Evolutionary conservation across 352 stramenopile species (phyloP), one percentile per base, ranked within the genome.

Genomic region (Phytophthora hibernalis): DNA sequence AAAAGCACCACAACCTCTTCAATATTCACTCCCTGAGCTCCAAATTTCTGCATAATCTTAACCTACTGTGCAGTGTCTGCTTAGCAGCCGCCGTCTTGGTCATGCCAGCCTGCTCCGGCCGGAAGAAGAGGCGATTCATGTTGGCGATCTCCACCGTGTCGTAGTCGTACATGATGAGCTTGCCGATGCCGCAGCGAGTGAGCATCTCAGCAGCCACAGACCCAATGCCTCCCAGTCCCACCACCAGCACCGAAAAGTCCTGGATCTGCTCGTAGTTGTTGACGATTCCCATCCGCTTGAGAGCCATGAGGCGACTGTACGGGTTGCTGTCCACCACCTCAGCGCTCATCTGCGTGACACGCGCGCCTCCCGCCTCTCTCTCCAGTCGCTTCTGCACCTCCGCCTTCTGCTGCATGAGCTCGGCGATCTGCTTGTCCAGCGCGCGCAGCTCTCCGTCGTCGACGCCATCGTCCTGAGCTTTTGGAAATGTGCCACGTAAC

Each of bases 111-210:
- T 97, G 89, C 59, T 95, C 83, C 3, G 89, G 89, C 4, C 87
- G 87, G 66, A 96, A 97, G 76, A 97, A 97, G 30, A 97, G 71
- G 31, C 90, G 89, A 70, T 97, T 97, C 90, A 97, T 97, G 59
- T 97, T 97, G 52, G 86, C 90, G 54, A 96, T 80, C 76, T 96
- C 90, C 47, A 97, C 90, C 24, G 72, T 90, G 70, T 97, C 90
- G 68, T 96, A 97, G 75, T 97, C 90, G 65, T 94, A 95, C 66
- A 97, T 82, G 61, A 97, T 82, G 60, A 97, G 82, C 68, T 96
- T 96, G 58, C 90, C 90, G 53, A 96, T 87, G 65, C 90, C 90
- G 64, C 90, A 97, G 42, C 90, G 89, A 54, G 86, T 93, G 58
- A 97, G 80, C 90, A 97, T 97, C 72, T 97, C 90, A 16, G 90